Evolutionary conservation across 2,329 filamentous ascomycete genomes (phyloP), one percentile per base, ranked within the genome.

Genomic region (Fusarium udum): DNA sequence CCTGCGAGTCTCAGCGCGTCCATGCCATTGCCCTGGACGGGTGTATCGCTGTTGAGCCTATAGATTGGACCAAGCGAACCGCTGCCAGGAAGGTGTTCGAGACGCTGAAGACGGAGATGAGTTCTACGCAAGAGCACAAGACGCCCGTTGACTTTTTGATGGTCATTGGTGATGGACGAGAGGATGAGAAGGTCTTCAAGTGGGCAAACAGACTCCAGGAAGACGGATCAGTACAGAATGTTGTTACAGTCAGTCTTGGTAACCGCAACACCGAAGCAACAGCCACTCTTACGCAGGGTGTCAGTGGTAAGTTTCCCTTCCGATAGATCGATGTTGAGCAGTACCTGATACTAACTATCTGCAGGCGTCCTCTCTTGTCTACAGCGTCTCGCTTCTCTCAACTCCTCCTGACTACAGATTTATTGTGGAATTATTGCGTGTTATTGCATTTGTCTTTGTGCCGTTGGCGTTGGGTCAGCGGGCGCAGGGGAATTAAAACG

Each of bases 151-250:
- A 98, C 79, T 98, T 98, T 81, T 83, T 98, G 64, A 90, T 98
- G 84, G 93, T 97, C 12, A 90, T 95, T 39, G 95, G 95, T 42
- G 95, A 98, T 78, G 94, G 95, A 46, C 91, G 95, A 37, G 95
- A 98, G 76, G 96, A 98, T 74, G 95, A 98, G 80, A 92, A 94
- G 76, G 92, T 97, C 26, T 98, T 97, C 84, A 92, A 92, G 71
- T 98, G 96, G 95, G 96, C 95, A 24, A 97, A 98, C 83, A 87
- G 90, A 55, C 84, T 97, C 16, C 87, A 87, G 28, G 86, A 88
- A 7, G 83, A 87, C 14, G 87, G 88, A 24, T 83, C 84, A 6
- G 87, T 95, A 48, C 83, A 90, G 56, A 87, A 94, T 62, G 93
- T 96, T 8, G 91, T 92, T 70, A 97, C 95, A 5, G 95, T 97